phyloP scores from a whole-genome alignment of 257 asterid species.

The Solanum microdontum region DNA sequence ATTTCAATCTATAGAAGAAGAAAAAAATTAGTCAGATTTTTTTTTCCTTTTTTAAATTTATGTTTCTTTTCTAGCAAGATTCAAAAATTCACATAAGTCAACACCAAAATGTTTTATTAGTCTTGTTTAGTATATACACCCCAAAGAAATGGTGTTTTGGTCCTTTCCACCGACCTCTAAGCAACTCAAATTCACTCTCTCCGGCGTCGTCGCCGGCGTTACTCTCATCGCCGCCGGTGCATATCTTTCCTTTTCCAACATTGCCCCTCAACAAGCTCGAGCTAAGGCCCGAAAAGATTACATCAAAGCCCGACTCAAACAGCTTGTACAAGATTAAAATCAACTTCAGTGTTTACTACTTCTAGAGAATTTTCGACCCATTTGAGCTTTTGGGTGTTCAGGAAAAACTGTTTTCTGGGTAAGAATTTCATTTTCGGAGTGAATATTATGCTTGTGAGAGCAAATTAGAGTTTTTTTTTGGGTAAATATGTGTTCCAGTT shows the following conservation, averaged over 20 bases:
- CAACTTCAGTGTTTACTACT: neutral
- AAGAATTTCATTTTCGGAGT: neutral
- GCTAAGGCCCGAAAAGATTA: slow-evolving; percentile 35
- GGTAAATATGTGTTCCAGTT: too few relatives aligned
- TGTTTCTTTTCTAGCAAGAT: neutral
- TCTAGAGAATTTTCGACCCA: neutral
- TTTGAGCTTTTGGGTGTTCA: neutral
- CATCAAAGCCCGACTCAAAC: slow-evolving; percentile 38
- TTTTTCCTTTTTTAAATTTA: neutral
- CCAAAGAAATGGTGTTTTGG: slow-evolving; percentile 17
- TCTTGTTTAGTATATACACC: neutral
- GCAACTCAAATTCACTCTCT: slow-evolving; percentile 29
- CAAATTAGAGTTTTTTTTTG: too few relatives aligned
- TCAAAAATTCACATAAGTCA: neutral
- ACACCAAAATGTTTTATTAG: neutral
- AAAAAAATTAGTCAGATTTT: too few relatives aligned
- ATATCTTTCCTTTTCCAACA: slow-evolving; percentile 35
- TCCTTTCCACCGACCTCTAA: slow-evolving; percentile 23
- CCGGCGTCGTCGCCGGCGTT: slow-evolving; percentile 32
- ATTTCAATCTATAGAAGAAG: too few relatives aligned
- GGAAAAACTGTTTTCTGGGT: neutral
- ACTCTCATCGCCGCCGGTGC: slow-evolving; percentile 25
- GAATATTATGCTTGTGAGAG: too few relatives aligned
- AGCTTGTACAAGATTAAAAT: slow-evolving; percentile 22
- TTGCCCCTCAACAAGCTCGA: slow-evolving; percentile 50